Evolutionary conservation across 164 flowering plant genomes (phyloP), one percentile per base, ranked within the genome.

Genomic region (Santalum album): DNA sequence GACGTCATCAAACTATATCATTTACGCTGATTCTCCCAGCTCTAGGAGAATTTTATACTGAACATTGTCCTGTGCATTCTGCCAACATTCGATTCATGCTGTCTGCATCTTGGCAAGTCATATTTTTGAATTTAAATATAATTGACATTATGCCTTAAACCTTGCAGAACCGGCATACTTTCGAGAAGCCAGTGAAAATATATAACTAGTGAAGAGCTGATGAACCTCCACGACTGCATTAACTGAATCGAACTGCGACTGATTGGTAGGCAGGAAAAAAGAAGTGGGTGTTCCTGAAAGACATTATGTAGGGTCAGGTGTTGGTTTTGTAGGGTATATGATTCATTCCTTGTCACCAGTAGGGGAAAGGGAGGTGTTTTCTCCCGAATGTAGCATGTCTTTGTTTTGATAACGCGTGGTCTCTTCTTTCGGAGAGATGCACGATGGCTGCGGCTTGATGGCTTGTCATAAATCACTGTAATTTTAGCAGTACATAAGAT

Each of bases 131-230:
- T 7, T 23, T n/a, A n/a, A n/a, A n/a, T n/a, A n/a, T n/a, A n/a
- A 9, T 29, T 29, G 9, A 29, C 34, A 29, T 29, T n/a, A n/a
- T 29, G 9, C 9, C 25, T 27, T n/a, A 57, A 57, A 50, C 56
- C 54, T 69, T 76, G 83, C 88, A 90, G 97, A 87, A 77, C 59
- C 95, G 97, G 9, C 92, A 84, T 55, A 70, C 92, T 47, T 83
- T 46, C 72, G 97, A 87, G 81, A 87, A 84, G 76, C 88, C 97
- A 5, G 95, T 90, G 36, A 90, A 73, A 69, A 90, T 90, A 68
- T 90, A 84, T 72, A 89, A 89, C 61, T 89, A 79, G 72, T 55
- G 56, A 36, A 55, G 34, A 54, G 55, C 46, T 11, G 44, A 48
- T 53, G 64, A 54, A 46, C 60, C 54, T 39, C 54, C 3, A 9